Percentiles rank a stretch among this genome's conserved stretches.
These are phyloP conservation scores for Rhipidocladum racemiflorum DNA, from an alignment of 176 grass and related monocot species.

Conservation along the genomic window DNA sequence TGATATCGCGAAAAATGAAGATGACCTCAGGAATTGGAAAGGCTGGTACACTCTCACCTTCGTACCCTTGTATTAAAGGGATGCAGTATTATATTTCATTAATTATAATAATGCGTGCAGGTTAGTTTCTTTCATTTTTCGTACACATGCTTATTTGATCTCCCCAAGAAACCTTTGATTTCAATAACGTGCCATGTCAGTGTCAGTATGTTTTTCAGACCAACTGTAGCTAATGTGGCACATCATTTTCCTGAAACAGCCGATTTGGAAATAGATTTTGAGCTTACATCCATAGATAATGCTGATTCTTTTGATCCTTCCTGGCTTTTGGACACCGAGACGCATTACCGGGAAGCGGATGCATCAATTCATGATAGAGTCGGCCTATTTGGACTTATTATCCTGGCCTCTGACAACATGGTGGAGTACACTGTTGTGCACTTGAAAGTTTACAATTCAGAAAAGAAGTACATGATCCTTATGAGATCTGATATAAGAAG, in stretches of 20 bases:
- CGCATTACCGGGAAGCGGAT: slow-evolving; percentile 53
- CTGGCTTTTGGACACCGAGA: slow-evolving; percentile 60
- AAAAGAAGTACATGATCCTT: slow-evolving; percentile 51
- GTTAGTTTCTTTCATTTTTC: slow-evolving; percentile 12
- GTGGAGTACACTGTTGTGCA: slow-evolving; percentile 64
- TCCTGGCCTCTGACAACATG: slow-evolving; percentile 67
- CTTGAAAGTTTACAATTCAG: slow-evolving; percentile 70
- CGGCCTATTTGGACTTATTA: slow-evolving; percentile 77
- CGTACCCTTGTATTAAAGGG: too few relatives aligned
- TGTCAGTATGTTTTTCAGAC: neutral
- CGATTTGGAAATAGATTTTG: slow-evolving; percentile 81
- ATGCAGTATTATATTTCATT: too few relatives aligned
- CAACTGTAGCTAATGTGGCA: slow-evolving; percentile 29
- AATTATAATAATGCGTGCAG: too few relatives aligned
- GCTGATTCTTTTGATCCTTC: slow-evolving; percentile 60
- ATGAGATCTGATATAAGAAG: slow-evolving; percentile 76
- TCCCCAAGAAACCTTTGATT: neutral
- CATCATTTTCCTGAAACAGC: slow-evolving; percentile 43
- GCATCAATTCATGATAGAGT: slow-evolving; percentile 37
- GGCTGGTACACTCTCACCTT: too few relatives aligned
- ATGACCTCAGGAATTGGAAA: too few relatives aligned
- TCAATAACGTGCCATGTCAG: neutral
- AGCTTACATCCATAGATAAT: slow-evolving; percentile 32
- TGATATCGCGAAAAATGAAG: too few relatives aligned
- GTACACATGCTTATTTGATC: neutral